Evolutionary conservation across 2,329 filamentous ascomycete species (phyloP), one percentile per base, ranked within the genome.

Genomic region (Colletotrichum lini): DNA sequence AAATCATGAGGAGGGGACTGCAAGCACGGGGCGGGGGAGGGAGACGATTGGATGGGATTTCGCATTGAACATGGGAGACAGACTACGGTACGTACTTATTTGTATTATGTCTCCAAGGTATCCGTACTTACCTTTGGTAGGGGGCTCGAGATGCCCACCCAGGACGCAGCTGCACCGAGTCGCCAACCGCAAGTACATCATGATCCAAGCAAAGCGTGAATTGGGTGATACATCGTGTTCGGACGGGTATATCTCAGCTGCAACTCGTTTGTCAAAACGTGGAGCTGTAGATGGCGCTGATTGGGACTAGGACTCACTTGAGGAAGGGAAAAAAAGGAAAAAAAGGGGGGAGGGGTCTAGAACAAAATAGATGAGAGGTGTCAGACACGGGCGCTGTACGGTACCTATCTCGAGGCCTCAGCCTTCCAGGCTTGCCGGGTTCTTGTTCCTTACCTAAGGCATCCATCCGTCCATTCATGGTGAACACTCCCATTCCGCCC

Each of bases 21-120:
- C 47, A 26, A 16, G 53, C 40, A 35, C 30, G 30, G 30, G 38
- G 47, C 13, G 30, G 60, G 52, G 60, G 61, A 65, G 62, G 56
- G 21, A 52, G 18, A 49, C 35, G 18, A 70, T 71, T 68, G 65
- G 68, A 68, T 54, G 57, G 23, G 52, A 5, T 23, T 62, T 26
- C 26, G 47, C 68, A 71, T 68, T 71, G 68, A 38, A 54, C 67
- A 56, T 50, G 52, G 10, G 7, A 23, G 21, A 35, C 47, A 23
- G 21, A 35, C 47, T 26, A 30, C 2, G 47, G 63, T 54, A 67
- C 67, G 57, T 70, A 56, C 18, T 38, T 18, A 3, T 8, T 18
- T 35, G 13, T 10, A 26, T 21, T 21, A 4, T 58, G 40, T 26
- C 23, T 44, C 35, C 26, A 26, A 35, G n/a, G 47, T 49, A 59